These are phyloP conservation scores for Fraxinus angustifolia DNA, from an alignment of 305 asterid genomes.

Conservation along the genomic window DNA sequence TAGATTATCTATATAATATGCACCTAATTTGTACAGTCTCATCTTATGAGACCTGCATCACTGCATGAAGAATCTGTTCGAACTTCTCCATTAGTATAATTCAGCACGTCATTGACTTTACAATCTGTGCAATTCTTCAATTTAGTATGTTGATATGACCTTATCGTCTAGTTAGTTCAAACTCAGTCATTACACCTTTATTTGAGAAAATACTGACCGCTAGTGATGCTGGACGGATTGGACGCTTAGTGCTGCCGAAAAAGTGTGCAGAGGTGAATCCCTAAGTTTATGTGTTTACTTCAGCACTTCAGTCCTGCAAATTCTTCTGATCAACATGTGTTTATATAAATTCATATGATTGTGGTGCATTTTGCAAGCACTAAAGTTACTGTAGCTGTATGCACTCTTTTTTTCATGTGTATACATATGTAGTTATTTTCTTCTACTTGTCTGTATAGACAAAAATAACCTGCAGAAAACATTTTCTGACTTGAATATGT, in stretches of 20 bases:
- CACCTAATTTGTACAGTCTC: constrained; percentile 9
- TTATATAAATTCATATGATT: not conserved
- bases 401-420: not conserved
- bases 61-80: constrained; percentile 6
- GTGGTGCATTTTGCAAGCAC: constrained; percentile 5
- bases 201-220: constrained; percentile 94
- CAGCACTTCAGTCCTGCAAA: constrained; percentile 10
- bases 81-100: constrained; percentile 12
- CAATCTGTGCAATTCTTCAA: constrained; percentile 18
- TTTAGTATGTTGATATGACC: constrained; percentile 32
- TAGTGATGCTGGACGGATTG: constrained; percentile 94
- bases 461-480: not conserved
- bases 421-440: constrained; percentile 6
- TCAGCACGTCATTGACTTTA: constrained; percentile 13
- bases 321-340: not conserved
- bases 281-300: constrained; percentile 19
- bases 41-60: constrained; percentile 16
- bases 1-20: not conserved
- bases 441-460: not conserved
- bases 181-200: constrained; percentile 72
- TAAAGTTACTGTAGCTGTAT: constrained; percentile 1
- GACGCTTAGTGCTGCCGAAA: constrained; percentile 92
- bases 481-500: not conserved
- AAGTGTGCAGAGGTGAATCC: constrained; percentile 92
- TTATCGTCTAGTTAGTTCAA: constrained; percentile 64